These are phyloP conservation scores for Mucor saturninus DNA, from an alignment of 371 early-diverging fungal genomes.

Conservation along the genomic window DNA sequence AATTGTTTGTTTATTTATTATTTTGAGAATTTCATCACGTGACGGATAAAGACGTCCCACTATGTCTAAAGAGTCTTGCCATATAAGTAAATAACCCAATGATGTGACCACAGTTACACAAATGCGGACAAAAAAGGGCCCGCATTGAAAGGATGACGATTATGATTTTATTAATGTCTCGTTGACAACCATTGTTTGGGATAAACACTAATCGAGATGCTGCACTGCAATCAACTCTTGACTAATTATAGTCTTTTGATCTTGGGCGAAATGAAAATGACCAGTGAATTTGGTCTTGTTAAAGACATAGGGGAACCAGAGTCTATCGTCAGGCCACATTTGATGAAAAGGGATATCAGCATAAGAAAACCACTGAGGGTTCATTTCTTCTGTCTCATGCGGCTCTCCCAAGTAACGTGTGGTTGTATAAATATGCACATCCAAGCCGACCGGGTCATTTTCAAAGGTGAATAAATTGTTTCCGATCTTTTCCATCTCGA, in stretches of 20 bases:
- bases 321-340: slow-evolving; percentile 64
- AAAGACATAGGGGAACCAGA: slow-evolving; percentile 55
- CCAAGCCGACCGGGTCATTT: slow-evolving; percentile 53
- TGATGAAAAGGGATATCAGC: slow-evolving; percentile 51
- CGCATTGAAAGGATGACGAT: no score
- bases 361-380: slow-evolving; percentile 63
- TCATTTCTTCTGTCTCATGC: slow-evolving; percentile 71
- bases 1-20: background rate
- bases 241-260: background rate
- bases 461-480: slow-evolving; percentile 64
- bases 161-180: no score
- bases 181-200: no score
- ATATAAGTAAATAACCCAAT: no score
- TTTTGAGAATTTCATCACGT: no score
- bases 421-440: slow-evolving; percentile 62
- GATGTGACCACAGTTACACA: no score
- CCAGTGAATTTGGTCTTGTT: slow-evolving; percentile 32
- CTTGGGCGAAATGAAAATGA: slow-evolving; percentile 37
- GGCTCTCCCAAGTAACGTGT: slow-evolving; percentile 54
- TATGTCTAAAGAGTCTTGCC: no score
- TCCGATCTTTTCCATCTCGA: slow-evolving; percentile 53
- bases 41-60: background rate
- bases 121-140: no score
- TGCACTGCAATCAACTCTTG: slow-evolving; percentile 5
- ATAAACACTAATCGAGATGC: background rate